Evolutionary conservation across 495 filamentous ascomycete species (phyloP).

Genomic region (Penicillium goetzii): DNA sequence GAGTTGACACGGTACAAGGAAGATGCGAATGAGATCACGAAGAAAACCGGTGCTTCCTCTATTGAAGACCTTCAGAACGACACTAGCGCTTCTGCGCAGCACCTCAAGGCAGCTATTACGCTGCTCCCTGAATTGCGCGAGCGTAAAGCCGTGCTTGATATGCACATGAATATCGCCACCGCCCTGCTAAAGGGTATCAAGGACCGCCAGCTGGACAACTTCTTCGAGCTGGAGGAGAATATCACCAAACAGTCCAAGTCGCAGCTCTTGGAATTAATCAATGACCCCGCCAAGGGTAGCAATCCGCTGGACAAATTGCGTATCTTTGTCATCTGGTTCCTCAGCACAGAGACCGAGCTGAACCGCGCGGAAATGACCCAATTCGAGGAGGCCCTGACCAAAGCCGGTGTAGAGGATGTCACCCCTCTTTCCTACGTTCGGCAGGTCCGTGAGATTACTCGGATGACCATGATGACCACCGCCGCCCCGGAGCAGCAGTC

Average conservation of each 20-base stretch:
- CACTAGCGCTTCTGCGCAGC: slow-evolving; percentile 82
- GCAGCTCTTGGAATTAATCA: slow-evolving; percentile 88
- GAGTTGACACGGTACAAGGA: slow-evolving; percentile 95
- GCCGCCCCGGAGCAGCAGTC: slow-evolving; percentile 70
- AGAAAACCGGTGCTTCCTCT: slow-evolving; percentile 88
- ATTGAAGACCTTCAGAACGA: slow-evolving; percentile 94
- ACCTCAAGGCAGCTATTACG: slow-evolving; percentile 94
- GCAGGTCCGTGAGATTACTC: slow-evolving; percentile 91
- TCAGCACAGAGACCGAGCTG: slow-evolving; percentile 92
- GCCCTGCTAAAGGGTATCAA: slow-evolving; percentile 86
- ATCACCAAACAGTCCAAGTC: slow-evolving; percentile 90
- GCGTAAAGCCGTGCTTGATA: slow-evolving; percentile 87
- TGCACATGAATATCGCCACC: slow-evolving; percentile 99
- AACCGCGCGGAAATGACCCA: slow-evolving; percentile 78
- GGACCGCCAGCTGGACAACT: slow-evolving; percentile 92
- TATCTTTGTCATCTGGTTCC: slow-evolving; percentile 95
- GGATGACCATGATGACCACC: slow-evolving; percentile 98
- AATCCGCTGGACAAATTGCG: slow-evolving; percentile 87
- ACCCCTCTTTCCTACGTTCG: slow-evolving; percentile 83
- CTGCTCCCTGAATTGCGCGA: slow-evolving; percentile 90
- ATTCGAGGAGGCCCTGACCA: slow-evolving; percentile 84
- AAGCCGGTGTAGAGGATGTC: slow-evolving; percentile 69
- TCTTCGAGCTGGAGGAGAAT: slow-evolving; percentile 93
- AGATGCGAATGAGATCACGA: slow-evolving; percentile 91
- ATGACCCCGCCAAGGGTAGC: slow-evolving; percentile 76